phyloP scores from a whole-genome alignment of 140 eudicot species.

The Erigeron philadelphicus region DNA sequence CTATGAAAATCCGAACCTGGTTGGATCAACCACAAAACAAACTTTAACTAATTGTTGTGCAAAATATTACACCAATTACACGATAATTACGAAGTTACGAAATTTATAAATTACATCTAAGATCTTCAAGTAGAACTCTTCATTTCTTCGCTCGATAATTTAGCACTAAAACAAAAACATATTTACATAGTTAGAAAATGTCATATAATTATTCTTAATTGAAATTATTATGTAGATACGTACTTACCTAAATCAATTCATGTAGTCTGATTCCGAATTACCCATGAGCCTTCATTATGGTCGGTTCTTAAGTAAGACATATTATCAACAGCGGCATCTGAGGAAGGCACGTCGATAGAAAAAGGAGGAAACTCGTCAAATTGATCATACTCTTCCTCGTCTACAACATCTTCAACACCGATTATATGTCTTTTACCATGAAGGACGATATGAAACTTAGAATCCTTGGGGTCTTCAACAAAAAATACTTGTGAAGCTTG shows the following conservation, averaged over 20 bases:
- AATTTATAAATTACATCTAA: too few relatives aligned
- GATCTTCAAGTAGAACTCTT: too few relatives aligned
- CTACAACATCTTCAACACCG: slow-evolving; percentile 11
- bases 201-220: too few relatives aligned
- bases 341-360: not conserved
- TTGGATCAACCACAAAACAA: too few relatives aligned
- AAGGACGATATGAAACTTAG: not conserved
- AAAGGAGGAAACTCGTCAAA: not conserved
- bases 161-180: too few relatives aligned
- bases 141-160: too few relatives aligned
- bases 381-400: slow-evolving; percentile 10
- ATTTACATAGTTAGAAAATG: too few relatives aligned
- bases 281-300: not conserved
- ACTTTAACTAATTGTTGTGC: too few relatives aligned
- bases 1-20: too few relatives aligned
- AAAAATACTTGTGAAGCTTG: slow-evolving; percentile 3
- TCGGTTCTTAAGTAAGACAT: not conserved
- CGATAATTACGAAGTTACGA: too few relatives aligned
- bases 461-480: not conserved
- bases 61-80: too few relatives aligned
- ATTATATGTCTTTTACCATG: slow-evolving; percentile 5
- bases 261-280: not conserved
- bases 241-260: not conserved
- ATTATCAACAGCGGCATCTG: not conserved
- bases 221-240: too few relatives aligned